phyloP scores from a whole-genome alignment of 1,284 basidiomycete species.

The Xerocomus minutiporus region DNA sequence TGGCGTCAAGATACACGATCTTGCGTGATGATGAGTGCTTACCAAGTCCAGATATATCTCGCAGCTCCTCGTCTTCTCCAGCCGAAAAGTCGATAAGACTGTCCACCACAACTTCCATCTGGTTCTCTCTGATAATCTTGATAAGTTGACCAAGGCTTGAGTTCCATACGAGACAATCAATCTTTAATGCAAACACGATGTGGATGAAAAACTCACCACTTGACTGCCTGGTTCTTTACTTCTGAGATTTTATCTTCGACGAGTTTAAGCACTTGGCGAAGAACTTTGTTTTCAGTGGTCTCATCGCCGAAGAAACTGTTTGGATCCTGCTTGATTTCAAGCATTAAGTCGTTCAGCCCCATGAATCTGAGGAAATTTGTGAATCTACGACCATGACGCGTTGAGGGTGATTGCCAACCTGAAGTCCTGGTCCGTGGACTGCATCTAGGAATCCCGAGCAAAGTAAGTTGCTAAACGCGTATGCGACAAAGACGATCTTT shows the following conservation, averaged over 20 bases:
- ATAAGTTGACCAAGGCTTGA: conserved; percentile 78
- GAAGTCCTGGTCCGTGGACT: conserved; percentile 79
- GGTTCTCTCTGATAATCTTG: conserved; percentile 76
- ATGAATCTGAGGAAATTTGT: conserved; percentile 64
- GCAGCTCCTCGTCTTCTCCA: conserved; percentile 82
- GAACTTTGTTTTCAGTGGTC: conserved; percentile 71
- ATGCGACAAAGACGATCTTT: neutral
- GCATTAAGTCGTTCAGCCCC: conserved; percentile 89
- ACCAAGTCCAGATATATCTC: conserved; percentile 94
- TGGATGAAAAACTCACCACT: conserved; percentile 58
- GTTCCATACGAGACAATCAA: conserved; percentile 4
- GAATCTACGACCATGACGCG: conserved; percentile 25
- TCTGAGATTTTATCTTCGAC: conserved; percentile 94
- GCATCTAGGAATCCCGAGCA: conserved; percentile 51
- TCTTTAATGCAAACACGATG: neutral
- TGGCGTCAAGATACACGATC: conserved; percentile 5
- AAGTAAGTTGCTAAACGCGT: conserved; percentile 7
- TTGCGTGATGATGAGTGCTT: conserved; percentile 21
- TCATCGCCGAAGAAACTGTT: conserved; percentile 76
- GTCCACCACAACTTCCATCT: conserved; percentile 85
- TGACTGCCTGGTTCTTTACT: conserved; percentile 96
- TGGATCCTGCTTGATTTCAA: conserved; percentile 75
- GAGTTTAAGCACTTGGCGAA: conserved; percentile 75
- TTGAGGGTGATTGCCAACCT: conserved; percentile 43
- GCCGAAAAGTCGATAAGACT: conserved; percentile 81